A percentile compares a stretch with the other conserved stretches of the same genome.
These are phyloP conservation scores for Dittrichia graveolens DNA, from an alignment of 129 eudicot species.

Conservation along the genomic window DNA sequence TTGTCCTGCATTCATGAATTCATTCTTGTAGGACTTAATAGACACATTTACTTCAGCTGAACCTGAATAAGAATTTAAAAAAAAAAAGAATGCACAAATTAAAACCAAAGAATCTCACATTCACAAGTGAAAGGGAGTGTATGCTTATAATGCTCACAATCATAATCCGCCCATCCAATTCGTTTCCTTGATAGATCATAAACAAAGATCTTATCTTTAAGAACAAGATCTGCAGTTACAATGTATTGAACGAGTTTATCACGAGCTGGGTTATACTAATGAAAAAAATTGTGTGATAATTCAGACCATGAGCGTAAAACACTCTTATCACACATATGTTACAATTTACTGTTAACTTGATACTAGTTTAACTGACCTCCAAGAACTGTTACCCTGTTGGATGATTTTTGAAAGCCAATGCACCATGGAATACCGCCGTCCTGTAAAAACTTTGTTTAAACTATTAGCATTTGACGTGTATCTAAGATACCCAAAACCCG, in stretches of 20 bases:
- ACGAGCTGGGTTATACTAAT: neutral
- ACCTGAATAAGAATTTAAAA: constrained; percentile 45
- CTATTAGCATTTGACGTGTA: neutral
- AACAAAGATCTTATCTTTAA: constrained; percentile 76
- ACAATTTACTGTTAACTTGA: neutral
- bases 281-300: neutral
- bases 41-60: constrained; percentile 76
- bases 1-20: constrained; percentile 55
- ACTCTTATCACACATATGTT: neutral
- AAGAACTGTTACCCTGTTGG: constrained; percentile 58
- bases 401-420: constrained; percentile 71
- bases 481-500: neutral
- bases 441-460: constrained; percentile 38
- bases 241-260: neutral
- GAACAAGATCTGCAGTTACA: constrained; percentile 65
- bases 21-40: constrained; percentile 56
- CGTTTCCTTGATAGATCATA: constrained; percentile 67
- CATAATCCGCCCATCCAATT: constrained; percentile 85
- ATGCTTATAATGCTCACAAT: constrained; percentile 52
- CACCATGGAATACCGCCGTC: constrained; percentile 83
- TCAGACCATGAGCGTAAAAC: constrained; percentile 2
- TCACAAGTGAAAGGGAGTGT: neutral
- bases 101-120: neutral
- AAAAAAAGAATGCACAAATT: neutral
- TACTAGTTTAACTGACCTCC: constrained; percentile 60